phyloP scores from a whole-genome alignment of 768 basidiomycete species.

The Scleroderma citrinum region DNA sequence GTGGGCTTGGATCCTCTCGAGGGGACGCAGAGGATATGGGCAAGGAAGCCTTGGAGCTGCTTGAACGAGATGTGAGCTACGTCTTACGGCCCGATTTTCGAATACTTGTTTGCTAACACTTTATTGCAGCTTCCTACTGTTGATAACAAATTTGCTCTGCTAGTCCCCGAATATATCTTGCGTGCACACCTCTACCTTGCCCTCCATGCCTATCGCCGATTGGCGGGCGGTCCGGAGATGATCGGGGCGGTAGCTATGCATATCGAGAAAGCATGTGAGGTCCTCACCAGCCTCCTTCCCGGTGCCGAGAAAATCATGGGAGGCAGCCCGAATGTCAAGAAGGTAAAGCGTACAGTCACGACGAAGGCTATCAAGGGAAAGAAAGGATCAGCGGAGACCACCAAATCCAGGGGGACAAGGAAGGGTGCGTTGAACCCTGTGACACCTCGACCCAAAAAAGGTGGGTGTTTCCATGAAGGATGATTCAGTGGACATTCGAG shows the following conservation, averaged over 20 bases:
- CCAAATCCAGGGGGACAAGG: background rate
- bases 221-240: constrained; percentile 34
- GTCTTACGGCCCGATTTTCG: no score
- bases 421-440: constrained; percentile 28
- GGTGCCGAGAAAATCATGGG: constrained; percentile 11
- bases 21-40: constrained; percentile 33
- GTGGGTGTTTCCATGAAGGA: constrained; percentile 13
- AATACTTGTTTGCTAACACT: no score
- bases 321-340: constrained; percentile 15
- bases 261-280: constrained; percentile 45
- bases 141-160: constrained; percentile 23
- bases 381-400: constrained; percentile 13
- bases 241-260: constrained; percentile 43
- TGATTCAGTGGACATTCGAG: background rate
- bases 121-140: constrained; percentile 22
- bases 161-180: constrained; percentile 45
- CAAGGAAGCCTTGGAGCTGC: constrained; percentile 37
- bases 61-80: constrained; percentile 37
- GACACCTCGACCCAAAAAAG: constrained; percentile 42
- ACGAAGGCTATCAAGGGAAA: constrained; percentile 17
- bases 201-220: constrained; percentile 59
- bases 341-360: constrained; percentile 17
- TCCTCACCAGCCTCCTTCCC: constrained; percentile 38
- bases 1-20: constrained; percentile 14
- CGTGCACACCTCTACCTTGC: constrained; percentile 62